These are phyloP conservation scores for Pyricularia grisea DNA, from an alignment of 2,329 filamentous ascomycete genomes.

Conservation along the genomic window DNA sequence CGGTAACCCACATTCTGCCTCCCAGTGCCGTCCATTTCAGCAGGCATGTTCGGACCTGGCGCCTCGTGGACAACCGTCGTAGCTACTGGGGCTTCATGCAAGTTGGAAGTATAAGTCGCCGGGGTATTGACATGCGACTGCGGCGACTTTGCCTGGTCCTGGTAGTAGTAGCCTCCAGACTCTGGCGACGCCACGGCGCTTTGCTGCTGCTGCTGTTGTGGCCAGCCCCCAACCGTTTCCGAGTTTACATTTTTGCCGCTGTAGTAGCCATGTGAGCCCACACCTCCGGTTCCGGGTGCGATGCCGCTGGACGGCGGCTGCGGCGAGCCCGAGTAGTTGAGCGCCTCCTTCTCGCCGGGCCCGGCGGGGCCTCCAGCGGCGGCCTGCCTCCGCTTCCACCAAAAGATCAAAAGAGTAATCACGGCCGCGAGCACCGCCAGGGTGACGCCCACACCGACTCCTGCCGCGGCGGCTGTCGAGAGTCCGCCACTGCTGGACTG, in stretches of 20 bases:
- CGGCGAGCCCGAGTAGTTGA: neutral
- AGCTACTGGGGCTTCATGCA: neutral
- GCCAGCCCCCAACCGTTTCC: neutral
- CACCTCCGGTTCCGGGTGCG: neutral
- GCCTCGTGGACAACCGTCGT: neutral
- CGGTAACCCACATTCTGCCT: neutral
- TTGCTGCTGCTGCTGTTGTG: neutral
- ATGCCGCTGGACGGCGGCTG: neutral
- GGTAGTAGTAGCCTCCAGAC: neutral
- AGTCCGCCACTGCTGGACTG: conserved; percentile 11
- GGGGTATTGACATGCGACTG: neutral
- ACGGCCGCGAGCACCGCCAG: conserved; percentile 22
- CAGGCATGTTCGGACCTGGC: neutral
- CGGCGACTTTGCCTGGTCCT: neutral
- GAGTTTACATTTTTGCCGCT: neutral
- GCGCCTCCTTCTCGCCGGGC: neutral
- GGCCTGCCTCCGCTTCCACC: conserved; percentile 16
- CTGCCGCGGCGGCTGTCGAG: conserved; percentile 23
- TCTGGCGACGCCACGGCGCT: neutral
- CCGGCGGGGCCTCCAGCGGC: conserved; percentile 6
- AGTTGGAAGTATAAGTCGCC: neutral
- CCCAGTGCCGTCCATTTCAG: neutral
- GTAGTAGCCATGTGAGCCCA: neutral
- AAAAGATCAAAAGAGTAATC: conserved; percentile 17
- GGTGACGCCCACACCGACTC: conserved; percentile 23